A percentile compares a stretch with the other conserved stretches of the same genome.
phyloP scores from a whole-genome alignment of 2,329 filamentous ascomycete species.

The Hyphodiscus sp. region DNA sequence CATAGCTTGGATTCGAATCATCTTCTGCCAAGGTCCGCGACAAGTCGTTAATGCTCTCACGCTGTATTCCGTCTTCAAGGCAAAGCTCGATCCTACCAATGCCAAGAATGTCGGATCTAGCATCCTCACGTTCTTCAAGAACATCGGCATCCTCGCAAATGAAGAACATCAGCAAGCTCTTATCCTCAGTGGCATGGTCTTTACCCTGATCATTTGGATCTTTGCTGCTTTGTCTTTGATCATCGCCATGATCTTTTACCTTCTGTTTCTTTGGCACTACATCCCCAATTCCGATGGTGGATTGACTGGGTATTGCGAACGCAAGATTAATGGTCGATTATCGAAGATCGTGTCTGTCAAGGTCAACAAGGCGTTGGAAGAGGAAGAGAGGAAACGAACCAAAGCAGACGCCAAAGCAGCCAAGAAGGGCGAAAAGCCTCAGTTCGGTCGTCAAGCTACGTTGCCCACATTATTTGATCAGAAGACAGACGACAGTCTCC shows the following conservation, averaged over 20 bases:
- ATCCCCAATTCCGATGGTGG: conserved; percentile 77
- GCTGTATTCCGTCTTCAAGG: conserved; percentile 73
- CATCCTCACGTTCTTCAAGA: conserved; percentile 73
- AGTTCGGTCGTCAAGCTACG: conserved; percentile 54
- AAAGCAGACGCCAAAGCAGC: conserved; percentile 43
- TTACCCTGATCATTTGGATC: conserved; percentile 84
- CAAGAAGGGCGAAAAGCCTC: conserved; percentile 46
- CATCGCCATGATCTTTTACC: conserved; percentile 70
- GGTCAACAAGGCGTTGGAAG: conserved; percentile 81
- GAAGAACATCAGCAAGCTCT: conserved; percentile 72
- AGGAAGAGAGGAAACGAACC: conserved; percentile 58
- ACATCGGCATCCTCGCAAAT: conserved; percentile 66
- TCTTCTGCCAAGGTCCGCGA: conserved; percentile 87
- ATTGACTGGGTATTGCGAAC: conserved; percentile 77
- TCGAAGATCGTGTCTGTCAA: conserved; percentile 79
- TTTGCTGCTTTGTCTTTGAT: conserved; percentile 71
- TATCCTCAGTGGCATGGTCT: conserved; percentile 85
- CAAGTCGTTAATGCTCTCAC: conserved; percentile 88
- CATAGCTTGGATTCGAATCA: conserved; percentile 75
- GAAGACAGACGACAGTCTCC: conserved; percentile 46
- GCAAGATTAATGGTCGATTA: conserved; percentile 83
- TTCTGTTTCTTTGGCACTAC: conserved; percentile 88
- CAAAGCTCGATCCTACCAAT: conserved; percentile 59
- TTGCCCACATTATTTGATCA: conserved; percentile 55
- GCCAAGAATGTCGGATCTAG: conserved; percentile 52